A percentile compares a stretch with the other conserved stretches of the same genome.
Conservation (phyloP, 768 basidiomycete genomes). For the Tulasnella sp. region DNA sequence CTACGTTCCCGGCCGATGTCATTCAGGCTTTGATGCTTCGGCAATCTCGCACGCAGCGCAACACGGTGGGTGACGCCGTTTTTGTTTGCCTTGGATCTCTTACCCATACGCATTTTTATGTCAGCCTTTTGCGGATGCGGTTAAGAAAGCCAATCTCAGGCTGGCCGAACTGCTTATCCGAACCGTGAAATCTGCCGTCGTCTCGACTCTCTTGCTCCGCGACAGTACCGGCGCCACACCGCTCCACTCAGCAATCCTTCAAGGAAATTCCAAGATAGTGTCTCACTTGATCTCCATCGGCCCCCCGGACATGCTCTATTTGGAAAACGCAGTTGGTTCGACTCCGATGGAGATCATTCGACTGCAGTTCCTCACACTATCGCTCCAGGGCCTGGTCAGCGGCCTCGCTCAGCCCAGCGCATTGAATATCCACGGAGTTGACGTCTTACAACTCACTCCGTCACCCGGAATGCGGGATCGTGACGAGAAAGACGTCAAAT, state of each 20-base stretch:
- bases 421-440: not conserved
- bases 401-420: not conserved
- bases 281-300: slow-evolving; percentile 42
- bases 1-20: no score
- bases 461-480: not conserved
- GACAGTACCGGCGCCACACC: slow-evolving; percentile 53
- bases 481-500: slow-evolving; percentile 6
- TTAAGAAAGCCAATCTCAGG: slow-evolving; percentile 39
- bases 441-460: not conserved
- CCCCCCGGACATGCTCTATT: slow-evolving; percentile 43
- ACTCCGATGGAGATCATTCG: slow-evolving; percentile 37
- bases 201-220: slow-evolving; percentile 40
- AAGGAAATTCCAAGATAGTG: slow-evolving; percentile 41
- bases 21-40: no score
- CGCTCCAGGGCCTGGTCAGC: not conserved
- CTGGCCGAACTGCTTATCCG: slow-evolving; percentile 40
- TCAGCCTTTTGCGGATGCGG: slow-evolving; percentile 25
- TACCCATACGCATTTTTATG: no score
- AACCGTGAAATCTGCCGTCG: slow-evolving; percentile 4
- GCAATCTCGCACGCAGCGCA: no score
- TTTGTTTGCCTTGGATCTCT: no score
- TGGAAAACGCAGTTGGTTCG: slow-evolving; percentile 47
- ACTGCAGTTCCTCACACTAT: not conserved
- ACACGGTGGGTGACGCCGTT: no score
- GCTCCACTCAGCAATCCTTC: slow-evolving; percentile 49